Conservation (phyloP, 805 yeast species). For the Candida bentonensis region DNA sequence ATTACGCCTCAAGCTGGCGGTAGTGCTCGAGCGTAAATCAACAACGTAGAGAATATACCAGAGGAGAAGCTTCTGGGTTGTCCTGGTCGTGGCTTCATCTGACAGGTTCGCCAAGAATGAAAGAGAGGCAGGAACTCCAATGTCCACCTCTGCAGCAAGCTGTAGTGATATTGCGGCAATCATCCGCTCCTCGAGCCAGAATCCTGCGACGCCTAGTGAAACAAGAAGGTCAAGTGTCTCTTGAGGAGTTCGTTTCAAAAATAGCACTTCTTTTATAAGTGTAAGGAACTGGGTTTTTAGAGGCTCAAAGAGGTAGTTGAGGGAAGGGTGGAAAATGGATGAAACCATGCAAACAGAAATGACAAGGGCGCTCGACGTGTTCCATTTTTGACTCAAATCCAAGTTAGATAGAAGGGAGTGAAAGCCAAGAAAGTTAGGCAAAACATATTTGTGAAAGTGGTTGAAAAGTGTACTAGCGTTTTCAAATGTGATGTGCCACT, state of each 20-base stretch:
- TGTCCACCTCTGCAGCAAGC: slow-evolving; percentile 39
- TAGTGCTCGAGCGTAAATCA: neutral
- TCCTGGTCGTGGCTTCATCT: neutral
- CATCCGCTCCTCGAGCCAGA: slow-evolving; percentile 53
- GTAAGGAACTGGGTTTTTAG: slow-evolving; percentile 20
- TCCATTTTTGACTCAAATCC: slow-evolving; percentile 37
- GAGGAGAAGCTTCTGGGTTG: neutral
- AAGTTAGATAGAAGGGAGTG: slow-evolving; percentile 32
- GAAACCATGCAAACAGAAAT: slow-evolving; percentile 50
- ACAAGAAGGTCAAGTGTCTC: slow-evolving; percentile 50
- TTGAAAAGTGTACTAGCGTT: slow-evolving; percentile 32
- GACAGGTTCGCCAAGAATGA: neutral
- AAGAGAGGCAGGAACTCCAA: neutral
- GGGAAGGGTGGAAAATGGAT: slow-evolving; percentile 41
- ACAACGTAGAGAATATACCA: neutral
- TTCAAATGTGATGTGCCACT: slow-evolving; percentile 22
- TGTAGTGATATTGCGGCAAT: slow-evolving; percentile 58
- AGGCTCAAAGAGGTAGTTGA: slow-evolving; percentile 14
- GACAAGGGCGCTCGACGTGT: slow-evolving; percentile 40
- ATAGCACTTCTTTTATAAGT: slow-evolving; percentile 20
- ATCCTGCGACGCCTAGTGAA: slow-evolving; percentile 50
- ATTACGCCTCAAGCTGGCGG: neutral
- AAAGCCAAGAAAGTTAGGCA: slow-evolving; percentile 56
- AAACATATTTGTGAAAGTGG: slow-evolving; percentile 39
- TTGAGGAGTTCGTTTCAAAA: slow-evolving; percentile 19